Percentiles rank a stretch among this genome's conserved stretches.
Evolutionary conservation across 2,329 filamentous ascomycete species (phyloP).

Genomic region (Sodiomyces alkalinus): DNA sequence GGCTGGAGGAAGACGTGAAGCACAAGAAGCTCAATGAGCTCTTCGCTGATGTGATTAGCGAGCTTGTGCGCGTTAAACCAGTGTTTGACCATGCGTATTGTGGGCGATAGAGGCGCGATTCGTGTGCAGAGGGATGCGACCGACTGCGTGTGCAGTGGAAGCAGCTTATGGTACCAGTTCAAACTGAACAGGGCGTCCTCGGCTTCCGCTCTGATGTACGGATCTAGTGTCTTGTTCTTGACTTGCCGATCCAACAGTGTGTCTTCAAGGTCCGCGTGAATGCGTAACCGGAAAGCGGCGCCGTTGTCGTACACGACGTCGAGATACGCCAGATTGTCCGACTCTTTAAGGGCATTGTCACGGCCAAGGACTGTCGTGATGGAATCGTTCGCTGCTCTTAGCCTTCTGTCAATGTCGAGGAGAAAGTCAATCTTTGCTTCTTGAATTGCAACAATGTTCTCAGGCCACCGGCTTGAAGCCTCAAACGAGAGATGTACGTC

Average conservation of each 20-base stretch:
- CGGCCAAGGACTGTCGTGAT: conserved; percentile 60
- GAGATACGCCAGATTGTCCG: conserved; percentile 67
- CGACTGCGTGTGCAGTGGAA: conserved; percentile 68
- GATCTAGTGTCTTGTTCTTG: conserved; percentile 55
- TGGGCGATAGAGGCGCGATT: conserved; percentile 62
- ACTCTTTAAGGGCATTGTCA: conserved; percentile 55
- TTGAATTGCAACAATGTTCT: conserved; percentile 81
- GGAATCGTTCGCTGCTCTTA: conserved; percentile 44
- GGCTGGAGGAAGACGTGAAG: conserved; percentile 66
- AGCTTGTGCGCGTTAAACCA: conserved; percentile 85
- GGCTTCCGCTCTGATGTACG: conserved; percentile 50
- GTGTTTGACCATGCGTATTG: conserved; percentile 71
- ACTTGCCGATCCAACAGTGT: conserved; percentile 63
- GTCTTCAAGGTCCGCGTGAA: conserved; percentile 80
- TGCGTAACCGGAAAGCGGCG: conserved; percentile 66
- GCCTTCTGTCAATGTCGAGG: conserved; percentile 55
- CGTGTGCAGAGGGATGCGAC: conserved; percentile 68
- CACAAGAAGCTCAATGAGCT: conserved; percentile 73
- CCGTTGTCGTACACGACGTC: conserved; percentile 64
- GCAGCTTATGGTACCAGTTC: conserved; percentile 54
- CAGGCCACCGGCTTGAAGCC: conserved; percentile 84
- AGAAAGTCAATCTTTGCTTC: conserved; percentile 87
- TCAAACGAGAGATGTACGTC: conserved; percentile 84
- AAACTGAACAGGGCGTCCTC: conserved; percentile 55
- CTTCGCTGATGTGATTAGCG: conserved; percentile 56